Percentiles rank a stretch among this genome's conserved stretches.
Evolutionary conservation across 495 filamentous ascomycete genomes (phyloP).

Genomic region (Podospora comata): DNA sequence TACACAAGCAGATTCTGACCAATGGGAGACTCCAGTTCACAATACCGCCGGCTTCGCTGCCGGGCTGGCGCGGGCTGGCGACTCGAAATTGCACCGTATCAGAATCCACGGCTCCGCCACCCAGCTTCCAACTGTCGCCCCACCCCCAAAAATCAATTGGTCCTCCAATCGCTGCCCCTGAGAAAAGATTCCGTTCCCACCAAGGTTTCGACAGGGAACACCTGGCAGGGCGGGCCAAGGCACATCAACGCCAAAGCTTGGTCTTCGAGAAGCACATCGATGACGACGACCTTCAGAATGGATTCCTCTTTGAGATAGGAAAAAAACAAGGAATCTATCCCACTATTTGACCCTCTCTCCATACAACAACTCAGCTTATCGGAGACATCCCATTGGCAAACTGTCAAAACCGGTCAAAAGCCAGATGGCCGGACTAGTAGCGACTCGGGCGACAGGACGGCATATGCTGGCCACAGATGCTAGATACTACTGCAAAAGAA

Average conservation of each 20-base stretch:
- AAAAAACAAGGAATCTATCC: neutral
- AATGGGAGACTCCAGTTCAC: constrained; percentile 18
- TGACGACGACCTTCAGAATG: constrained; percentile 4
- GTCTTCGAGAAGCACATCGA: constrained; percentile 9
- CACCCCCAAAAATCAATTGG: constrained; percentile 5
- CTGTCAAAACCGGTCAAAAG: neutral
- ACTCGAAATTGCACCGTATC: constrained; percentile 24
- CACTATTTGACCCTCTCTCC: neutral
- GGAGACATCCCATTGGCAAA: neutral
- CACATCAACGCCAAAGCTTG: constrained; percentile 9
- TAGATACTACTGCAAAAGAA: too few relatives aligned
- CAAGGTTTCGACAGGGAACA: constrained; percentile 15
- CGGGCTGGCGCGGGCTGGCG: constrained; percentile 17
- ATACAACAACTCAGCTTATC: neutral
- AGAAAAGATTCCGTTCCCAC: constrained; percentile 18
- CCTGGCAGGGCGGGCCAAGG: neutral
- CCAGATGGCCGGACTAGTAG: too few relatives aligned
- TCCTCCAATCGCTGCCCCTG: constrained; percentile 15
- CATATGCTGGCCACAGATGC: too few relatives aligned
- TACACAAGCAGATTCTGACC: constrained; percentile 10
- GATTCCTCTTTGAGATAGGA: neutral
- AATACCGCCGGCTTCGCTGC: constrained; percentile 6
- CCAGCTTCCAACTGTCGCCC: neutral
- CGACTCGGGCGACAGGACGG: too few relatives aligned
- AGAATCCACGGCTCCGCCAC: constrained; percentile 27